Percentiles rank a stretch among this genome's conserved stretches.
phyloP scores from a whole-genome alignment of 805 yeast species.

The Osmozyma mogii region DNA sequence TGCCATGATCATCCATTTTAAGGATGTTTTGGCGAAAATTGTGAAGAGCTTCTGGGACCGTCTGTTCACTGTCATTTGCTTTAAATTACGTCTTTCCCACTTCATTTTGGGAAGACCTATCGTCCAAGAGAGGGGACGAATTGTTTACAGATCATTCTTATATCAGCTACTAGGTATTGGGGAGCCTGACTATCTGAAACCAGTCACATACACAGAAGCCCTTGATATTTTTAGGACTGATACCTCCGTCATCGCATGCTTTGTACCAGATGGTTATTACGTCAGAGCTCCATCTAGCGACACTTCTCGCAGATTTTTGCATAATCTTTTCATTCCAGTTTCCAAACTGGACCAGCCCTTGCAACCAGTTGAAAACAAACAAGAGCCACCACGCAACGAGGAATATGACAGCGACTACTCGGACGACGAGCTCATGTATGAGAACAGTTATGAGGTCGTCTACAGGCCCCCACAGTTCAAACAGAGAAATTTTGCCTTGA shows the following conservation, averaged over 20 bases:
- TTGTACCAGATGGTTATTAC: constrained; percentile 73
- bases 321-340: constrained; percentile 71
- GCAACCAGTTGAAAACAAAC: constrained; percentile 10
- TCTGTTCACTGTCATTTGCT: constrained; percentile 48
- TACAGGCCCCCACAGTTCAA: constrained; percentile 81
- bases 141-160: constrained; percentile 44
- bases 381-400: constrained; percentile 1
- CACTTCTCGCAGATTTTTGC: constrained; percentile 56
- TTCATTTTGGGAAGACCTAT: constrained; percentile 60
- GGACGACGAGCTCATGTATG: constrained; percentile 31
- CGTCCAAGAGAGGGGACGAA: constrained; percentile 63
- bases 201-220: constrained; percentile 45
- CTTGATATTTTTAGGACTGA: constrained; percentile 33
- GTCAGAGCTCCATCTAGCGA: constrained; percentile 86
- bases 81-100: constrained; percentile 66
- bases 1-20: constrained; percentile 3
- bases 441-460: constrained; percentile 57
- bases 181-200: constrained; percentile 49
- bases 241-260: constrained; percentile 41
- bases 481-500: constrained; percentile 43
- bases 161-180: constrained; percentile 35
- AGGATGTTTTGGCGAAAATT: constrained; percentile 3
- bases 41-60: constrained; percentile 46
- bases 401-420: constrained; percentile 28
- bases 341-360: constrained; percentile 67